phyloP scores from a whole-genome alignment of 2,329 filamentous ascomycete genomes.

The Colletotrichum filicis region DNA sequence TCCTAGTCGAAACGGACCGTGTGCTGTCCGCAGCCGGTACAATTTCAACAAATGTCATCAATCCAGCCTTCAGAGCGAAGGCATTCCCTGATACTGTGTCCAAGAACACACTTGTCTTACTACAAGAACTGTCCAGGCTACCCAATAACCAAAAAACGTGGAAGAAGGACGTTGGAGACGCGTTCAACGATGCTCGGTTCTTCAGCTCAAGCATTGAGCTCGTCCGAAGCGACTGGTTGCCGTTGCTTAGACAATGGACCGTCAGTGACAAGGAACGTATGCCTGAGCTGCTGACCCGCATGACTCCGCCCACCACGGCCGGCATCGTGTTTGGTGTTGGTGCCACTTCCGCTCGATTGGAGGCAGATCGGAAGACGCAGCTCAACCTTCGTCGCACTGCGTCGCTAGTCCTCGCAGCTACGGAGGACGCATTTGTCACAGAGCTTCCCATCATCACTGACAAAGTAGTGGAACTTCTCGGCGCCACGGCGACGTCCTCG shows the following conservation, averaged over 20 bases:
- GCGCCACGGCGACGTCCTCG: constrained; percentile 86
- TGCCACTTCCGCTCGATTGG: constrained; percentile 90
- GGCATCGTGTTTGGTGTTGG: constrained; percentile 99
- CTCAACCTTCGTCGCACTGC: constrained; percentile 87
- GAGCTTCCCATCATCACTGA: constrained; percentile 81
- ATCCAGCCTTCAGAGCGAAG: constrained; percentile 84
- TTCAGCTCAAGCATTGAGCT: constrained; percentile 77
- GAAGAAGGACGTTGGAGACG: constrained; percentile 92
- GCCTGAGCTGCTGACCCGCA: constrained; percentile 80
- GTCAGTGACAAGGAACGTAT: constrained; percentile 89
- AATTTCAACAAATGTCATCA: constrained; percentile 86
- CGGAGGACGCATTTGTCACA: constrained; percentile 81
- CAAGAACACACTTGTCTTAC: constrained; percentile 74
- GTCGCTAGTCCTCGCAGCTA: constrained; percentile 80
- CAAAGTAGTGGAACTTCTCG: constrained; percentile 87
- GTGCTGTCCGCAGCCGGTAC: constrained; percentile 80
- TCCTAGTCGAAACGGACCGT: constrained; percentile 87
- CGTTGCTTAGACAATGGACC: constrained; percentile 85
- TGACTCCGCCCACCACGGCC: constrained; percentile 88
- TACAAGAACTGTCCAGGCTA: constrained; percentile 81
- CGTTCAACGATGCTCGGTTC: constrained; percentile 90
- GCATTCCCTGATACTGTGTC: constrained; percentile 88
- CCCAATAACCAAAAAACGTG: constrained; percentile 86
- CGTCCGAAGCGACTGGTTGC: constrained; percentile 81
- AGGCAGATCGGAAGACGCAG: constrained; percentile 93